Conservation (phyloP, 225 moss, liverwort and hornwort species). For the Marchantia paleacea region DNA sequence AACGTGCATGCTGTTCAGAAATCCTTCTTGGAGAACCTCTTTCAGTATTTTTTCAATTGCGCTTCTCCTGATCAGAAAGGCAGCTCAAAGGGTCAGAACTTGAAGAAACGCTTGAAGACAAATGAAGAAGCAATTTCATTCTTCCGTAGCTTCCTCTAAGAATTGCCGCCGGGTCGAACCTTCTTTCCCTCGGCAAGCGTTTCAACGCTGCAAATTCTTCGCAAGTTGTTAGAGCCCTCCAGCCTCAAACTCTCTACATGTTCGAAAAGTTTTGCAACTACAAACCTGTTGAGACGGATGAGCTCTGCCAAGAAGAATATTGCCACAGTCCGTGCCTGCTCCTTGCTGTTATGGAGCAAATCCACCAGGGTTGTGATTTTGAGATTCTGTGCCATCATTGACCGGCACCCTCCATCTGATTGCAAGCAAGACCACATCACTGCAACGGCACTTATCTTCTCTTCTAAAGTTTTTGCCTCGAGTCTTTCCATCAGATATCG, state of each 20-base stretch:
- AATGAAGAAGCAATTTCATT: not conserved
- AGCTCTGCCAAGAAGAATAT: slow-evolving; percentile 53
- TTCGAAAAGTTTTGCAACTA: not conserved
- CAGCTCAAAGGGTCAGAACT: not conserved
- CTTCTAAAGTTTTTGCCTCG: slow-evolving; percentile 43
- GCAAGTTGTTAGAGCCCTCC: too few relatives aligned
- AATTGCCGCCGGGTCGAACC: not conserved
- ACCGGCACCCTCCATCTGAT: slow-evolving; percentile 49
- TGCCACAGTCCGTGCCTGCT: slow-evolving; percentile 52
- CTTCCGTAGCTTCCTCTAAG: not conserved
- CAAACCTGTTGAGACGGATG: slow-evolving; percentile 48
- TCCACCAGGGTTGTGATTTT: slow-evolving; percentile 42
- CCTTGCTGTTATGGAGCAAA: slow-evolving; percentile 50
- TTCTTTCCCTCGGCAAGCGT: not conserved
- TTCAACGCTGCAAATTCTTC: not conserved
- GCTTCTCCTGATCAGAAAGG: slow-evolving; percentile 38
- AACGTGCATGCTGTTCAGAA: slow-evolving; percentile 53
- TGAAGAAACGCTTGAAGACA: not conserved
- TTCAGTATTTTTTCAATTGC: slow-evolving; percentile 47
- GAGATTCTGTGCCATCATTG: slow-evolving; percentile 44
- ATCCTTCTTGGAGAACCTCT: slow-evolving; percentile 42
- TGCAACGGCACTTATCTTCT: slow-evolving; percentile 50
- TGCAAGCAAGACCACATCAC: slow-evolving; percentile 53
- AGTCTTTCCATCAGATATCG: slow-evolving; percentile 44
- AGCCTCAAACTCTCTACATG: not conserved